A percentile compares a stretch with the other conserved stretches of the same genome.
Evolutionary conservation across 2,329 filamentous ascomycete genomes (phyloP).

Genomic region (Fusarium globosum): DNA sequence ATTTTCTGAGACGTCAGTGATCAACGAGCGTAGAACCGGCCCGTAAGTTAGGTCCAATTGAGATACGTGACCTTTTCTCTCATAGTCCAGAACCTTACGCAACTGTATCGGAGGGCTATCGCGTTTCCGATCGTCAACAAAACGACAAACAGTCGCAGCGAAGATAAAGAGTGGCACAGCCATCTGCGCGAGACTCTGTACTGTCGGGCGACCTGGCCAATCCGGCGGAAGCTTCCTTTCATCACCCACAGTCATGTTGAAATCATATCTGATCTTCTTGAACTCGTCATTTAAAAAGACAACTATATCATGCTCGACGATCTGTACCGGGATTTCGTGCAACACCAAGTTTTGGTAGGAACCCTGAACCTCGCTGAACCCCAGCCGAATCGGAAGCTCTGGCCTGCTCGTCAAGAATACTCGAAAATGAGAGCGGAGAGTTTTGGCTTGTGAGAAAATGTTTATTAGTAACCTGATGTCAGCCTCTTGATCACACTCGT

Average conservation of each 20-base stretch:
- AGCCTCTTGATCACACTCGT: not conserved
- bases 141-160: slow-evolving; percentile 37
- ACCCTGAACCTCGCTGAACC: slow-evolving; percentile 47
- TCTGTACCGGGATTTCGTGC: not conserved
- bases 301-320: slow-evolving; percentile 52
- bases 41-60: too few relatives aligned
- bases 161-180: slow-evolving; percentile 47
- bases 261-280: not conserved
- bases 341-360: slow-evolving; percentile 45
- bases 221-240: not conserved
- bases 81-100: too few relatives aligned
- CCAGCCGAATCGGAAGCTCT: slow-evolving; percentile 51
- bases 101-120: too few relatives aligned
- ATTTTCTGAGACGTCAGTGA: too few relatives aligned
- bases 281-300: not conserved
- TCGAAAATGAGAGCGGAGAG: not conserved
- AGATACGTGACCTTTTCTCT: too few relatives aligned
- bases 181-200: slow-evolving; percentile 40
- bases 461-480: not conserved
- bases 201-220: slow-evolving; percentile 14
- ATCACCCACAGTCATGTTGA: not conserved
- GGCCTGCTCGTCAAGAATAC: slow-evolving; percentile 57
- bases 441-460: slow-evolving; percentile 6
- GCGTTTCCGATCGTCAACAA: too few relatives aligned
- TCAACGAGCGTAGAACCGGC: too few relatives aligned